Base-by-base conservation (phyloP, 495 filamentous ascomycete species). In the Xylaria acuta region DNA sequence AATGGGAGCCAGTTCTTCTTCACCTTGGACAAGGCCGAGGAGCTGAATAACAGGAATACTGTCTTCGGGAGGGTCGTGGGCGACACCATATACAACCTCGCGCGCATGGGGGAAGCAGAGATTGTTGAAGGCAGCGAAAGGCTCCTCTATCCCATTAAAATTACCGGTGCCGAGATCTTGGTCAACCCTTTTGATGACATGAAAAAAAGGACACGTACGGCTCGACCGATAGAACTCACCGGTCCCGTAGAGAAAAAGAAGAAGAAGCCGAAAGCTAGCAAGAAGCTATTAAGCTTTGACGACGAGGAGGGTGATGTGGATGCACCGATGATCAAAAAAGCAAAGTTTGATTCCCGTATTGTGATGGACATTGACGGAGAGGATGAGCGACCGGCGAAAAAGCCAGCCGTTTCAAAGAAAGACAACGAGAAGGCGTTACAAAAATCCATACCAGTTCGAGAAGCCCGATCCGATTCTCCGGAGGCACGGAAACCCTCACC, bases 1-100 rank as follows among this genome's bases (percentile, higher is more conserved):
- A 97, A 97, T 82, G 92, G 93, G 53, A 97, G 93, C 81, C 96
- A 99, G 84, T 98, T 98, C 84, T 99, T 99, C 82, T 88, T 99
- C 66, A 98, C 96, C 2, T 84, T 99, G 56, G 90, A 84, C 62
- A 92, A 92, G 65, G 91, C 93, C 65, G 88, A 92, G 41, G 95
- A 98, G 82, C 77, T 99, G 80, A 92, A 90, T 62, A 92, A 92
- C 69, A 91, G 93, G 78, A 97, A 97, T 79, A 98, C 96, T 5
- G 84, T 98, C 76, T 98, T 99, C 83, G 96, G 96, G 56, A 87
- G 97, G 67, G 86, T 99, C 67, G 94, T 92, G 51, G 96, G 96
- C 5, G 94, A 98, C 70, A 97, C 94, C 67, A 94, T 99, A 62
- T 99, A 94, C 81, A 98, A 97, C 79, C 80, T 99, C 72, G 88